phyloP scores from a whole-genome alignment of 805 yeast species.

The Sugiyamaella floridensis region DNA sequence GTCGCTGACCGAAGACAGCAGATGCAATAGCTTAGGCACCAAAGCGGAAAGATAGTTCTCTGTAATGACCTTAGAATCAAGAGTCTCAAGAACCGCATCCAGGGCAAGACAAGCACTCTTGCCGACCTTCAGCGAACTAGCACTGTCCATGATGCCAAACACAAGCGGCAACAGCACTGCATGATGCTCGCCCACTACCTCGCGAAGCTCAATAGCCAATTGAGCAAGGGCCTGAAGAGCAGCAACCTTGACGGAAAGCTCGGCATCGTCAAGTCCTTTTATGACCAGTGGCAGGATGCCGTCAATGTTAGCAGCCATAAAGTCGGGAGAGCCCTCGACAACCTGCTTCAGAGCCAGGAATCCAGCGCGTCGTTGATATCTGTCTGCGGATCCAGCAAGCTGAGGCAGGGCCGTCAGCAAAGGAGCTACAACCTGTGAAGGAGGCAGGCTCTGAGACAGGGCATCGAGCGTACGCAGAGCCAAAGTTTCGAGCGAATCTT shows the following conservation, averaged over 20 bases:
- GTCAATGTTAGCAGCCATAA: constrained; percentile 64
- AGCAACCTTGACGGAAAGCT: constrained; percentile 71
- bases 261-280: constrained; percentile 68
- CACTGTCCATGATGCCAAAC: constrained; percentile 78
- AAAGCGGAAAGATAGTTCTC: constrained; percentile 74
- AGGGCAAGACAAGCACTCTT: constrained; percentile 86
- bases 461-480: constrained; percentile 75
- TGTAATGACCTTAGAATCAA: constrained; percentile 78
- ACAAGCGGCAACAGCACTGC: constrained; percentile 77
- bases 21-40: constrained; percentile 79
- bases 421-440: constrained; percentile 82
- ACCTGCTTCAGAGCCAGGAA: constrained; percentile 74
- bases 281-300: constrained; percentile 67
- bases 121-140: constrained; percentile 75
- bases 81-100: constrained; percentile 86
- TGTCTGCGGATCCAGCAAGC: constrained; percentile 46
- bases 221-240: constrained; percentile 76
- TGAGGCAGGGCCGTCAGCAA: constrained; percentile 54
- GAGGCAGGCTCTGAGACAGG: constrained; percentile 80
- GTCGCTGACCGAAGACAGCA: constrained; percentile 69
- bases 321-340: constrained; percentile 93
- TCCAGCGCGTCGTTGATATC: constrained; percentile 81
- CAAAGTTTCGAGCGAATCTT: constrained; percentile 66
- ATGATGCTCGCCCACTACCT: constrained; percentile 76
- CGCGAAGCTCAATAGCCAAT: constrained; percentile 79